phyloP scores from a whole-genome alignment of 768 basidiomycete species.

The Piloderma croceum region DNA sequence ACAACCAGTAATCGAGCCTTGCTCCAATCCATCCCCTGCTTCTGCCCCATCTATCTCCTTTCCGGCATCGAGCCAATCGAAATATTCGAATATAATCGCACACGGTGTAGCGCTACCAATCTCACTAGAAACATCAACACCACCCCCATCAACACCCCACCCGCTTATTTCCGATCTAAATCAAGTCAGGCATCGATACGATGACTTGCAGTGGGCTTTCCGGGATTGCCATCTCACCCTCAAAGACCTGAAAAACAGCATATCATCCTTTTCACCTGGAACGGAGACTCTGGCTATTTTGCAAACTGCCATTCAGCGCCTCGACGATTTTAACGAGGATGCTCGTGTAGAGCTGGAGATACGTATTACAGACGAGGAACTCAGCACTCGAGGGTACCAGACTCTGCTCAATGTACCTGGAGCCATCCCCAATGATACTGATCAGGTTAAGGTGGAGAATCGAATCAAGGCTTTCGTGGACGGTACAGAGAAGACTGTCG shows the following conservation, averaged over 20 bases:
- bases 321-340: conserved; percentile 74
- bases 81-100: too few species aligned
- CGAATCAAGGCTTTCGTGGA: conserved; percentile 54
- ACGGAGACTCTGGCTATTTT: conserved; percentile 27
- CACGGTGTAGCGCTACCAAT: too few species aligned
- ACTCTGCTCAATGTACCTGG: conserved; percentile 59
- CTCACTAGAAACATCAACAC: not conserved
- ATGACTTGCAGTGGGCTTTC: conserved; percentile 55
- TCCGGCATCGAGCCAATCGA: too few species aligned
- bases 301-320: conserved; percentile 48
- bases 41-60: too few species aligned
- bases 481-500: conserved; percentile 44
- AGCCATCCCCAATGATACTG: conserved; percentile 22
- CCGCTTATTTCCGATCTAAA: conserved; percentile 43
- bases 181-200: conserved; percentile 48
- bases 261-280: conserved; percentile 10
- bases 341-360: conserved; percentile 82
- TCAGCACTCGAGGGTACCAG: conserved; percentile 61
- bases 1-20: too few species aligned
- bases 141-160: conserved; percentile 15
- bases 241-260: conserved; percentile 44
- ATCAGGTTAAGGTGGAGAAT: conserved; percentile 35
- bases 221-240: conserved; percentile 66
- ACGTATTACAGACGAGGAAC: conserved; percentile 62
- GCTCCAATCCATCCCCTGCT: too few species aligned